These are phyloP conservation scores for Boletellus deceptivus DNA, from an alignment of 1,284 basidiomycete species.

Conservation along the genomic window DNA sequence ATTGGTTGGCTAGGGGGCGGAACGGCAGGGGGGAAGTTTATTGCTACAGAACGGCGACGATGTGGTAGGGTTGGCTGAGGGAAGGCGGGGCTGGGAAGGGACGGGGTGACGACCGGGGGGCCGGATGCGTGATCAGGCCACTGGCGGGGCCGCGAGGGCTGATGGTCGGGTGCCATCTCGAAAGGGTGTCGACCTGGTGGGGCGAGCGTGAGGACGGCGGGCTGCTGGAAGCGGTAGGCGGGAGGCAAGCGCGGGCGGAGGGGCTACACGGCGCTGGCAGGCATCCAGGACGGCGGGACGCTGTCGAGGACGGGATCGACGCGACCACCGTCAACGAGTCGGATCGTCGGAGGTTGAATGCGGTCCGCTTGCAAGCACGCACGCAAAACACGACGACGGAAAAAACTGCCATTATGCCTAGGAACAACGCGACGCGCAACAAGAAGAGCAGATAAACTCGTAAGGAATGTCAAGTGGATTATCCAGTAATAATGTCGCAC, in stretches of 20 bases:
- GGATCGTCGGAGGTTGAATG: conserved; percentile 33
- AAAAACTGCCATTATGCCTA: conserved; percentile 24
- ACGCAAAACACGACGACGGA: conserved; percentile 12
- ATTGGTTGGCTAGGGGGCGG: conserved; percentile 77
- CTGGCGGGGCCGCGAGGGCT: conserved; percentile 43
- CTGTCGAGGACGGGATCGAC: conserved; percentile 6
- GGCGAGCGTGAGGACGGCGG: neutral
- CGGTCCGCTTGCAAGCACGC: conserved; percentile 4
- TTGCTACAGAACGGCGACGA: conserved; percentile 65
- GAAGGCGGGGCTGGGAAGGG: conserved; percentile 38
- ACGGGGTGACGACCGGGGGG: conserved; percentile 29
- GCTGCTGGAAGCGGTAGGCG: conserved; percentile 10
- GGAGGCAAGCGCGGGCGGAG: neutral
- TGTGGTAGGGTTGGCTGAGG: conserved; percentile 36
- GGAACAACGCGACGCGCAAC: conserved; percentile 22
- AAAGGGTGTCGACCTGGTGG: neutral
- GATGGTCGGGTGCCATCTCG: conserved; percentile 55
- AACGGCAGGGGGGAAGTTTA: conserved; percentile 58
- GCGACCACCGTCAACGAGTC: conserved; percentile 10
- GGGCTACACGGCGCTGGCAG: conserved; percentile 9
- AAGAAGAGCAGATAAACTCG: conserved; percentile 32
- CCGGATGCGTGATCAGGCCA: conserved; percentile 44
- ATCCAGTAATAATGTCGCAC: conserved; percentile 36
- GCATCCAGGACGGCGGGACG: conserved; percentile 15
- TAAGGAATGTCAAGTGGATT: conserved; percentile 39